phyloP scores from a whole-genome alignment of 1,284 basidiomycete genomes.

The Clitocybe nebularis region DNA sequence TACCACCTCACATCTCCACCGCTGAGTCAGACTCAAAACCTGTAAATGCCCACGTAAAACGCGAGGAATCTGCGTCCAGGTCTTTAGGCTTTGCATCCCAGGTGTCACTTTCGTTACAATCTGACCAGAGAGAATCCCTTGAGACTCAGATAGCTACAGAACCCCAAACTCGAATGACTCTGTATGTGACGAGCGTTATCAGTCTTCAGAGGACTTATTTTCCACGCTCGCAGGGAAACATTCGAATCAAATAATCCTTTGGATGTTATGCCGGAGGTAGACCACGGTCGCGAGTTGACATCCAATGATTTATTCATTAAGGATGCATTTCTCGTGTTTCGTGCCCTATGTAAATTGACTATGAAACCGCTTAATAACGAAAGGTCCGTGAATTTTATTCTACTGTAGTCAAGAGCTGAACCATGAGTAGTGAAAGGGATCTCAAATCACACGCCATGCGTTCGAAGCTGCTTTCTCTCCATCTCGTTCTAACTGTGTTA shows the following conservation, averaged over 20 bases:
- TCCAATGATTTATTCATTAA: slow-evolving; percentile 88
- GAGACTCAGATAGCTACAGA: background rate
- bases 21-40: too few species aligned
- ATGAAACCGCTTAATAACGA: slow-evolving; percentile 95
- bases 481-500: slow-evolving; percentile 89
- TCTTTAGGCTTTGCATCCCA: too few species aligned
- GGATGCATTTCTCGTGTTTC: slow-evolving; percentile 94
- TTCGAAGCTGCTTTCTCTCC: slow-evolving; percentile 89
- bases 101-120: too few species aligned
- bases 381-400: slow-evolving; percentile 51
- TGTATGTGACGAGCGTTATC: slow-evolving; percentile 10
- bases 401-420: slow-evolving; percentile 12
- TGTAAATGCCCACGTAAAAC: too few species aligned
- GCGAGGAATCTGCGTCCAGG: too few species aligned
- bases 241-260: slow-evolving; percentile 30
- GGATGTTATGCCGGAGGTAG: slow-evolving; percentile 23
- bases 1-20: slow-evolving; percentile 8
- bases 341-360: slow-evolving; percentile 94
- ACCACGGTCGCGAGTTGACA: slow-evolving; percentile 37
- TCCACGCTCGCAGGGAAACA: slow-evolving; percentile 18
- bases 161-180: slow-evolving; percentile 8
- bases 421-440: slow-evolving; percentile 73
- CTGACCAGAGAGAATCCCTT: background rate
- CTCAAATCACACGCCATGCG: slow-evolving; percentile 94
- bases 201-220: background rate